Evolutionary conservation across 495 filamentous ascomycete species (phyloP).

Genomic region (Opeltia flavorubescens): DNA sequence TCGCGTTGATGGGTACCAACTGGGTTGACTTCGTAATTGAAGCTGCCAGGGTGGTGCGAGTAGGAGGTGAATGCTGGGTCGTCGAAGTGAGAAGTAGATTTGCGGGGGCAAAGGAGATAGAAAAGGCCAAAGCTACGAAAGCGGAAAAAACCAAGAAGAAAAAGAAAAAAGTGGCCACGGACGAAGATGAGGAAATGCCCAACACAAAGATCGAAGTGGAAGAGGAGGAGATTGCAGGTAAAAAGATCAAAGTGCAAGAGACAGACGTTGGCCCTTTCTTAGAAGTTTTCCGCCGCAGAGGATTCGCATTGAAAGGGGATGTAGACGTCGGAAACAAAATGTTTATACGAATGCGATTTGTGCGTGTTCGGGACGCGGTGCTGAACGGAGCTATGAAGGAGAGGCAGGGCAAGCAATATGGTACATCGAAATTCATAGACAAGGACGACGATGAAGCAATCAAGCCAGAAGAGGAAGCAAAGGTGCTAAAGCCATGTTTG

Average conservation of each 20-base stretch:
- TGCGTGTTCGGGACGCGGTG: slow-evolving; percentile 28
- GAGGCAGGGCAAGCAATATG: slow-evolving; percentile 35
- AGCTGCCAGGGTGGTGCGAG: slow-evolving; percentile 69
- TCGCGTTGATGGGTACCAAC: slow-evolving; percentile 97
- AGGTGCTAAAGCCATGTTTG: slow-evolving; percentile 86
- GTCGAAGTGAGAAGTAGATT: slow-evolving; percentile 93
- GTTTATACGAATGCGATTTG: slow-evolving; percentile 93
- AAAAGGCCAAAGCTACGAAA: slow-evolving; percentile 36
- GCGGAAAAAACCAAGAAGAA: slow-evolving; percentile 24
- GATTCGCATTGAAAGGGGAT: slow-evolving; percentile 54
- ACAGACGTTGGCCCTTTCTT: slow-evolving; percentile 85
- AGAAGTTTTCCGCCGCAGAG: slow-evolving; percentile 59
- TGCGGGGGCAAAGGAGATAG: slow-evolving; percentile 43
- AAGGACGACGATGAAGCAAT: slow-evolving; percentile 18
- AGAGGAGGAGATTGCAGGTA: slow-evolving; percentile 25
- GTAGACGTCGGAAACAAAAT: slow-evolving; percentile 86
- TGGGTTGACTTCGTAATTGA: slow-evolving; percentile 81
- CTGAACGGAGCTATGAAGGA: slow-evolving; percentile 15
- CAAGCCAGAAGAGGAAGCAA: slow-evolving; percentile 39
- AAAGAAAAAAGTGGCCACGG: slow-evolving; percentile 23
- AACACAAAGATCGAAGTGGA: background rate
- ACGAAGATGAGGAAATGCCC: slow-evolving; percentile 24
- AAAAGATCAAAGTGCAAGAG: slow-evolving; percentile 38
- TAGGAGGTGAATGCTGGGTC: slow-evolving; percentile 81
- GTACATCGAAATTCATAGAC: slow-evolving; percentile 37